Evolutionary conservation across 139 green algal species (phyloP), one percentile per base, ranked within the genome.

Genomic region (Tetradesmus obliquus): DNA sequence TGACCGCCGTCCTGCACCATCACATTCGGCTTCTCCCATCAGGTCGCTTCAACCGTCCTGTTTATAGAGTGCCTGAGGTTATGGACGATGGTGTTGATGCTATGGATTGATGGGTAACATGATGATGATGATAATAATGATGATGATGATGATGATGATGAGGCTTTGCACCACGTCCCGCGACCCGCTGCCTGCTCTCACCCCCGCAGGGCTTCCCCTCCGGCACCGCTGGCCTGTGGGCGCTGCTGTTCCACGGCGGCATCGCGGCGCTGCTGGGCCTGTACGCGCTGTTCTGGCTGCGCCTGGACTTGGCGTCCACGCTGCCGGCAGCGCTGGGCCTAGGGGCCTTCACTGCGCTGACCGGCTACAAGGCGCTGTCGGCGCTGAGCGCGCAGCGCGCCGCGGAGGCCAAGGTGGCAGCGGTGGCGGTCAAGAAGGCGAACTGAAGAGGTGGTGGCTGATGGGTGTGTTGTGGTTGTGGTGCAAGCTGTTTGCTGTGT

Each of bases 281-380:
- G 55, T 94, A 95, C 91, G 19, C 94, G 69, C 53, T 95, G 62
- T 96, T 96, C 92, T 96, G 90, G 89, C 57, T 93, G 83, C 66
- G 79, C 51, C 90, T 93, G 45, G 94, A 96, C 90, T 92, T 96
- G 84, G 91, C 92, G 5, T 87, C 93, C 72, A 95, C 91, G 58
- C 85, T 96, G 84, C 93, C 94, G 6, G 79, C 91, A 13, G 89
- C 82, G 2, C 79, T 86, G 5, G 54, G 57, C 9, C 20, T 90
- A 15, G 92, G 90, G 5, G 8, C 85, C 3, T 90, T 95, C 53
- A 88, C 89, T 13, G 82, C 94, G 17, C 60, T 12, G 10, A 86
- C 58, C 0, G 93, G 93, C 9, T 93, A 92, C 91, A 91, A 92
- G 79, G 86, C 93, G 17, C 89, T 95, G 13, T 81, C 55, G 3